Conservation (phyloP, 495 filamentous ascomycete genomes). For the Baudoinia panamericana region DNA sequence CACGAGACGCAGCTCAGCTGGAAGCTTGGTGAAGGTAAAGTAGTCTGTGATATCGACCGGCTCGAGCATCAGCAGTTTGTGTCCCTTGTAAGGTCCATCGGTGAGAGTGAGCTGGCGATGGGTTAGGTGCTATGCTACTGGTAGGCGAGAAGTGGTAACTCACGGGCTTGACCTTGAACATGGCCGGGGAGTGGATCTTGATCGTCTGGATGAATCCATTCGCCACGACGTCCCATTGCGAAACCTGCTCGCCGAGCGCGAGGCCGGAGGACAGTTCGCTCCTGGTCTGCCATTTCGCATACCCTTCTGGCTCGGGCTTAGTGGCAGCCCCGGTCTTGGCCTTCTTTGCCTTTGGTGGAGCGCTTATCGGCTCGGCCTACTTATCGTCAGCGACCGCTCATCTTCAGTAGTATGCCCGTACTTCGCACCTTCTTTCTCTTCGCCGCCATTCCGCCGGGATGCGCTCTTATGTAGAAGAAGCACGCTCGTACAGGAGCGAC, state of each 20-base stretch:
- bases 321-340: no score
- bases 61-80: conserved; percentile 9
- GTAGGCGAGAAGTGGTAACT: not conserved
- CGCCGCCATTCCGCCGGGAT: no score
- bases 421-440: no score
- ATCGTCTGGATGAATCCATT: conserved; percentile 1
- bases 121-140: not conserved
- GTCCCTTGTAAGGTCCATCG: conserved; percentile 11
- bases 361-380: no score
- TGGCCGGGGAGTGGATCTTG: conserved; percentile 1
- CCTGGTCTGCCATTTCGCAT: no score
- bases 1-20: conserved; percentile 12
- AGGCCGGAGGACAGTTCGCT: no score
- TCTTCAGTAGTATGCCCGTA: no score
- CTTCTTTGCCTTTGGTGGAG: no score
- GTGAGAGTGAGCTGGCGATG: conserved; percentile 7
- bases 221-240: not conserved
- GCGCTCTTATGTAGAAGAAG: no score
- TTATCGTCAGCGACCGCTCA: no score
- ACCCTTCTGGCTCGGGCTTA: no score
- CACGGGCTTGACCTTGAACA: conserved; percentile 13
- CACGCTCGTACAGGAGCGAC: no score
- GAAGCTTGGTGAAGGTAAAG: conserved; percentile 17
- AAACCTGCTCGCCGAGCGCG: not conserved
- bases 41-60: not conserved